Evolutionary conservation across 768 basidiomycete species (phyloP), one percentile per base, ranked within the genome.

Genomic region (Mycena vulgaris): DNA sequence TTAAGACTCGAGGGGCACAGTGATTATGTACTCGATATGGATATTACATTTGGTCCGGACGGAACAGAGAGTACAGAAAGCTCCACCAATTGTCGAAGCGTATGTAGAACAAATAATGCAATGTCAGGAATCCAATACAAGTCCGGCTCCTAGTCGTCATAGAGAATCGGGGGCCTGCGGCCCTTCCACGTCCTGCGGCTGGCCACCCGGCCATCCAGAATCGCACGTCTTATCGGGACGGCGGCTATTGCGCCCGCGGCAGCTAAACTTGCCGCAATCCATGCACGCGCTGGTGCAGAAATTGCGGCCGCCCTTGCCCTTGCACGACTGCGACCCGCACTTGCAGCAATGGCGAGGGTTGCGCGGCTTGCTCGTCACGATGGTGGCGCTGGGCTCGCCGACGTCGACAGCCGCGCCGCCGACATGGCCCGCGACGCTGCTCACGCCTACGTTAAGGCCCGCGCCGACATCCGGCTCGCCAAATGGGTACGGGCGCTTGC

Each of bases 231-330:
- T 91, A 75, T 94, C 93, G 8, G 94, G 93, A 53, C 92, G 82
- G 77, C 93, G 86, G 75, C 90, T 92, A 75, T 93, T 94, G 80
- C 93, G 84, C 28, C 93, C 93, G 74, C 86, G 90, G 75, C 93
- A 95, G 19, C 92, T 91, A 71, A 91, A 74, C 83, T 92, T 91
- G n/a, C 92, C 92, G 77, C 94, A 95, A 79, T 95, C 93, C 81
- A 93, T 92, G 72, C 93, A 95, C 47, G 89, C 83, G 77, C 90
- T 94, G 74, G 82, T 83, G 77, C 93, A 95, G 77, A 93, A 94
- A 49, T 83, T 83, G 42, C 93, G 83, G 5, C 93, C 93, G 4
- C 93, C 93, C 74, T 94, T 95, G 56, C 93, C 93, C 77, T 94
- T 95, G 78, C 93, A 95, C 27, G 92, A 89, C 79, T 91, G 89